phyloP scores from a whole-genome alignment of 768 basidiomycete species.

The Dacryopinax primogenitus region DNA sequence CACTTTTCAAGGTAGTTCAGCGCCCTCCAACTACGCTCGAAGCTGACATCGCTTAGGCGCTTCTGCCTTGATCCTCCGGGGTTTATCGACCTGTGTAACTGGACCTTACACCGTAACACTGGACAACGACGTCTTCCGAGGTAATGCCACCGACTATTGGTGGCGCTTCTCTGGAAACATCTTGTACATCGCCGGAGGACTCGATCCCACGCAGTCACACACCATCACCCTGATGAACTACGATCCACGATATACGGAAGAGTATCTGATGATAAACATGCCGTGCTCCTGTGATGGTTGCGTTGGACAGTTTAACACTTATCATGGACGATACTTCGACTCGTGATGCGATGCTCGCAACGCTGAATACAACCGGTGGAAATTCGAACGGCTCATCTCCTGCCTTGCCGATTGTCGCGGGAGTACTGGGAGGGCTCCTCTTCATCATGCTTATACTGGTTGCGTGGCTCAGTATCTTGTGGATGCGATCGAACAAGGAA shows the following conservation, averaged over 20 bases:
- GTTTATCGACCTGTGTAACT: neutral
- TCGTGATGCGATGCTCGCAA: neutral
- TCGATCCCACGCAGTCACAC: neutral
- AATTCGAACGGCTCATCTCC: neutral
- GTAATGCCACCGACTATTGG: neutral
- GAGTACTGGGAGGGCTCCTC: neutral
- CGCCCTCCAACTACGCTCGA: neutral
- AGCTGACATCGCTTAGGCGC: neutral
- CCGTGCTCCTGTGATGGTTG: neutral
- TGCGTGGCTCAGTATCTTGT: too few relatives aligned
- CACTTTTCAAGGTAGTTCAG: neutral
- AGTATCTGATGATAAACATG: neutral
- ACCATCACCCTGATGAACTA: neutral
- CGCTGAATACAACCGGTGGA: neutral
- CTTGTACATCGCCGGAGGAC: neutral
- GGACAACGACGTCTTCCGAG: neutral
- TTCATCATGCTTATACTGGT: too few relatives aligned
- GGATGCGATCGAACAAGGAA: too few relatives aligned
- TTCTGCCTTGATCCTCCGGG: neutral
- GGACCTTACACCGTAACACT: neutral
- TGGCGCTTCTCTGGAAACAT: neutral
- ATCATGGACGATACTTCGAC: neutral
- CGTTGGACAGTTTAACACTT: neutral
- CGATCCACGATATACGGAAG: neutral
- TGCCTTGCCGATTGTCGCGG: neutral